phyloP scores from a whole-genome alignment of 805 yeast genomes.

The Zygosaccharomyces gambellarensis region DNA sequence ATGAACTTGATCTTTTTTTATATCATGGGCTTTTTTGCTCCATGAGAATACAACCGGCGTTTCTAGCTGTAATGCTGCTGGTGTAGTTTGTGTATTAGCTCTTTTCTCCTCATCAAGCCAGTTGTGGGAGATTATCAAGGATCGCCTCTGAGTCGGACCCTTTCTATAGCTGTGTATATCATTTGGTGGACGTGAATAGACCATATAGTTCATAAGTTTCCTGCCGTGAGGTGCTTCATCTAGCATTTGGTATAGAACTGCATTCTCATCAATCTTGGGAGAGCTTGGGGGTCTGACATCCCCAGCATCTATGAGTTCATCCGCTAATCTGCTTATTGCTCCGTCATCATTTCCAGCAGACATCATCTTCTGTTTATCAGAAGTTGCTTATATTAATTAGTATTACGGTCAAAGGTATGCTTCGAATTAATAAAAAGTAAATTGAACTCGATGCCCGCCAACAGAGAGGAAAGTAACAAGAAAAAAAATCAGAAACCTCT shows the following conservation, averaged over 20 bases:
- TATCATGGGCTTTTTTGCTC: constrained; percentile 20
- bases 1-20: background rate
- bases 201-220: constrained; percentile 22
- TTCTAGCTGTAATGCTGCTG: constrained; percentile 20
- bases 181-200: constrained; percentile 7
- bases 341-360: constrained; percentile 1
- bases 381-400: background rate
- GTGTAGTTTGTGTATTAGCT: constrained; percentile 8
- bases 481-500: too few species aligned
- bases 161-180: constrained; percentile 2
- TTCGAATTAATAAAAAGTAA: background rate
- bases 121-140: constrained; percentile 11
- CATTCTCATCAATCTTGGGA: constrained; percentile 4
- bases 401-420: background rate
- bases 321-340: background rate
- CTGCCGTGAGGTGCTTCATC: constrained; percentile 25
- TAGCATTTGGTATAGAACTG: constrained; percentile 21
- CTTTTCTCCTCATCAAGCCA: constrained; percentile 27
- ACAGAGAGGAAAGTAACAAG: background rate
- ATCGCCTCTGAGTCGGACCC: constrained; percentile 8
- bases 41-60: constrained; percentile 30
- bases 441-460: constrained; percentile 1
- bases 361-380: background rate
- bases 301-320: constrained; percentile 1
- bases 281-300: constrained; percentile 6